phyloP scores from a whole-genome alignment of 177 flowering plant species.

The Tripterygium wilfordii region DNA sequence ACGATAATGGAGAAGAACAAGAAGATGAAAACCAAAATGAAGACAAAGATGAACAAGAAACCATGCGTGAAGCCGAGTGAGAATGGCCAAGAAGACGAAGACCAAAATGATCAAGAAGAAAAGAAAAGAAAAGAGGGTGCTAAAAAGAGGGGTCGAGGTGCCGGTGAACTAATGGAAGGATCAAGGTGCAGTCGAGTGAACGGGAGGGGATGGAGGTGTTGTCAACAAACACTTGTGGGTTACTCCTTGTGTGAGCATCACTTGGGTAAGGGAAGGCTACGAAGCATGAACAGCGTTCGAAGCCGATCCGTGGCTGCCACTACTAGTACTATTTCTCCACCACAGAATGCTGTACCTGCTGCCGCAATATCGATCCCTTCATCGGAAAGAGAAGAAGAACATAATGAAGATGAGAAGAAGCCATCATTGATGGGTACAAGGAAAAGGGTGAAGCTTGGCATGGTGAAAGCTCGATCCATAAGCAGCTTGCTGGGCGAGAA shows the following conservation, averaged over 20 bases:
- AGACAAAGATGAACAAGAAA: slow-evolving; percentile 17
- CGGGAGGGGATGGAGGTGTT: slow-evolving; percentile 90
- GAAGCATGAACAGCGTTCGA: slow-evolving; percentile 52
- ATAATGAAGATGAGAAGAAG: slow-evolving; percentile 20
- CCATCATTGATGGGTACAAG: slow-evolving; percentile 17
- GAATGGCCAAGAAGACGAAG: slow-evolving; percentile 1
- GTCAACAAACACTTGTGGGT: slow-evolving; percentile 78
- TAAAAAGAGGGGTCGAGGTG: slow-evolving; percentile 29
- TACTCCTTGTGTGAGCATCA: slow-evolving; percentile 92
- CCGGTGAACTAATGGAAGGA: slow-evolving; percentile 59
- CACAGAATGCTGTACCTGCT: neutral
- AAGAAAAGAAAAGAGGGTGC: neutral
- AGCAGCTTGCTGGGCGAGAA: slow-evolving; percentile 68
- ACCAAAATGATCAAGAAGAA: slow-evolving; percentile 2
- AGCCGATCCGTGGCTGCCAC: slow-evolving; percentile 13
- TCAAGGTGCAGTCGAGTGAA: slow-evolving; percentile 89
- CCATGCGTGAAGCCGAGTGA: slow-evolving; percentile 1
- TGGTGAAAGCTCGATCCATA: slow-evolving; percentile 72
- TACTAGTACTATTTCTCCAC: neutral
- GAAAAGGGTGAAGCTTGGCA: slow-evolving; percentile 59
- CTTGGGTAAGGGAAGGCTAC: slow-evolving; percentile 67
- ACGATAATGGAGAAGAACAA: slow-evolving; percentile 10
- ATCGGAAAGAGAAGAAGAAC: neutral
- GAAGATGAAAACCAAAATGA: slow-evolving; percentile 18
- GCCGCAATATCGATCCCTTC: slow-evolving; percentile 1